Evolutionary conservation across 2,329 filamentous ascomycete genomes (phyloP), one percentile per base, ranked within the genome.

Genomic region (Alternaria gansuensis): DNA sequence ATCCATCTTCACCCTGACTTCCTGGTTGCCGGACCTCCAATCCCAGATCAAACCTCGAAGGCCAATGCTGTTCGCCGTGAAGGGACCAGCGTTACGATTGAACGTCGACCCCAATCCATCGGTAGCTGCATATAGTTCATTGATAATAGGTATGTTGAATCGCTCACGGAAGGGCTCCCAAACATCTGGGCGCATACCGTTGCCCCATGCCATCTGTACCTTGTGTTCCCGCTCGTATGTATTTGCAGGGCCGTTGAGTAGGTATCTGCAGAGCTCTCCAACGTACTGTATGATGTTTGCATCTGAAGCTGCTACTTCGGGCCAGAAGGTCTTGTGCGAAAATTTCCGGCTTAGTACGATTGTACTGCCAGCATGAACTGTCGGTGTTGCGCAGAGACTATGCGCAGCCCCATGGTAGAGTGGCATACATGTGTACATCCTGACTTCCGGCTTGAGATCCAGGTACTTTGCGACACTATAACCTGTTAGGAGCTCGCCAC

Each of bases 181-280:
- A 0, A 80, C 76, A 58, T 80, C 78, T 11, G 76, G 75, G 11
- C 78, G 60, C 74, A 80, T 77, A n/a, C 78, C 78, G 49, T 80
- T 80, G 11, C 77, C 77, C 73, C 73, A 78, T 4, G 75, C 76
- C 57, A 75, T 58, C 21, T 71, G 45, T 2, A 76, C 75, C 17
- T 70, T 74, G 54, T 78, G 73, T 11, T 64, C 64, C 10, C 67
- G 64, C 53, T 78, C 76, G 36, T 67, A 69, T 10, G 67, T 60
- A 43, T 73, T 75, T n/a, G 62, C 54, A 2, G 76, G 73, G 1
- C 69, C 70, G 31, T 76, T 77, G 7, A 77, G 51, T 7, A 78
- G 56, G 53, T 78, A 78, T 17, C 75, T 65, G 41, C 75, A 77
- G 1, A 77, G 54, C 51, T 78, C 76, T 24, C 76, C 76, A 2